Evolutionary conservation across 164 flowering plant species (phyloP), one percentile per base, ranked within the genome.

Genomic region (Macadamia integrifolia): DNA sequence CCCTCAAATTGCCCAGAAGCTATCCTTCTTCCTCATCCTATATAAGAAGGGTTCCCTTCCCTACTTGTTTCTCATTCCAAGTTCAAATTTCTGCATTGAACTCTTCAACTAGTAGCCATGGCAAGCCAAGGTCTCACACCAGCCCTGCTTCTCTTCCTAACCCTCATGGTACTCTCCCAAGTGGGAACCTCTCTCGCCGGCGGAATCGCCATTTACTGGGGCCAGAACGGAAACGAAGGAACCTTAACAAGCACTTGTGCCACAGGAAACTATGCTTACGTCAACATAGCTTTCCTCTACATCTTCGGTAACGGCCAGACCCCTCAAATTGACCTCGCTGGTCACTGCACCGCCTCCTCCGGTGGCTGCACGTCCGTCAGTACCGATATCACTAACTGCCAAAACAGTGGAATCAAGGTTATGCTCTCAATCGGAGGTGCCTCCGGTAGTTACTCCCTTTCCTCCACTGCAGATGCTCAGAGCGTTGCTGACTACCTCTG

Each of bases 361-460:
- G 49, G 48, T 14, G 76, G 81, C 3, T 82, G 87, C 79, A 50
- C 59, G 10, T 3, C 9, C 1, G 28, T 77, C n/a, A 69, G 74
- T 74, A 6, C 3, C 7, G 72, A 17, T 52, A 78, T 78, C 0
- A 69, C n/a, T 17, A 10, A 17, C 6, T 83, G 87, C 72, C 87
- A 84, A 61, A 60, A 30, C 7, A 69, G 1, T 23, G 85, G 84
- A 18, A 67, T 84, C 58, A 80, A 80, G 72, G 86, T 86, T 15
- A 42, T 83, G 69, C 80, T 84, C 42, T 81, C 90, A 3, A 23
- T 84, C 1, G 87, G 86, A 3, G 90, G 90, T 4, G 85, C 80
- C 40, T 11, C 57, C 17, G 85, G 85, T 1, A 75, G n/a, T 74
- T 86, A 86, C 75, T 62, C 82, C 3, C 75, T 86, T 5, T 53